Evolutionary conservation across 805 yeast species (phyloP).

Genomic region (Starmerella cellae): DNA sequence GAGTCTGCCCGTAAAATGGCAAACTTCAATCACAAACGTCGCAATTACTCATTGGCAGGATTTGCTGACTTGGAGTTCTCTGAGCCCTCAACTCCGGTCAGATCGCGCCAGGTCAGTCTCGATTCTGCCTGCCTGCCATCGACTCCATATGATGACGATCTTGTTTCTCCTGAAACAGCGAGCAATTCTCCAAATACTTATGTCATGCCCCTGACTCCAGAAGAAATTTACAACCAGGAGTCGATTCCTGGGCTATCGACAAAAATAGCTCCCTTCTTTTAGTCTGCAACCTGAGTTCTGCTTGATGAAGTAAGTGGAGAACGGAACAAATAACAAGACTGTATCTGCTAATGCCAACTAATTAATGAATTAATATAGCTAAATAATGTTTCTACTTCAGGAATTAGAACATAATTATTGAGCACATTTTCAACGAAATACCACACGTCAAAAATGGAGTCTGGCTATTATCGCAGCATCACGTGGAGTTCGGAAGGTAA

Average conservation of each 20-base stretch:
- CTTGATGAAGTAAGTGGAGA: no score
- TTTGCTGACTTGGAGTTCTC: background rate
- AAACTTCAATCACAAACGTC: background rate
- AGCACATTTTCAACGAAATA: no score
- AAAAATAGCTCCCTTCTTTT: no score
- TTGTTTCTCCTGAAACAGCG: conserved; percentile 1
- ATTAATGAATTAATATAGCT: no score
- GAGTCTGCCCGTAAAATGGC: background rate
- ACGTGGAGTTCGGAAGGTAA: background rate
- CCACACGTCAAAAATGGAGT: no score
- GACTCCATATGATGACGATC: conserved; percentile 2
- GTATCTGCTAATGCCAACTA: no score
- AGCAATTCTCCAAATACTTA: background rate
- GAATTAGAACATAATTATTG: no score
- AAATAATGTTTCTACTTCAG: no score
- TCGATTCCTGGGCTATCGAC: no score
- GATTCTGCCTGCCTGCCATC: background rate
- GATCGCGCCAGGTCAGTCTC: conserved; percentile 2
- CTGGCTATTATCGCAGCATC: no score
- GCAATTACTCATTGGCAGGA: background rate
- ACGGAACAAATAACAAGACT: no score
- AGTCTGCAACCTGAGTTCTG: no score
- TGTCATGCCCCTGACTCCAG: conserved; percentile 8
- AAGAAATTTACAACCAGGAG: background rate
- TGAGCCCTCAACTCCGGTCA: conserved; percentile 6